Evolutionary conservation across 768 basidiomycete species (phyloP), one percentile per base, ranked within the genome.

Genomic region (Saitozyma podzolica): DNA sequence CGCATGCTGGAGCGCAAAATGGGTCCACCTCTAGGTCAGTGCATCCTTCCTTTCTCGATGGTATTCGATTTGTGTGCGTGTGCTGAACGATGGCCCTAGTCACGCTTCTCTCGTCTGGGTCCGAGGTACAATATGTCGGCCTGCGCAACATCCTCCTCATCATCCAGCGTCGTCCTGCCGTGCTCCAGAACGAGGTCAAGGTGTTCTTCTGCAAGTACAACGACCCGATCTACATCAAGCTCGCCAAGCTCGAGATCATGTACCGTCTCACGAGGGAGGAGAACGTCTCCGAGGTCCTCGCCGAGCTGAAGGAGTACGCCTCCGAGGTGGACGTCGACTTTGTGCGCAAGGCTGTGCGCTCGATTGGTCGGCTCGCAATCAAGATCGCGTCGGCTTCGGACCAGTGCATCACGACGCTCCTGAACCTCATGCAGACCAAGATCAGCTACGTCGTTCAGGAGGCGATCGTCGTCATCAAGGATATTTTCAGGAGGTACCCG

Each of bases 171-270:
- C 85, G 96, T 40, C 93, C 96, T 3, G 80, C 87, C 11, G 91
- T 99, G 40, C 83, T 99, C 48, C 90, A 90, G 80, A 96, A 96
- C 80, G 96, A 98, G 76, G 95, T 99, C 74, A 92, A 92, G 72
- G 94, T 97, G 13, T 98, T 99, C 82, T 99, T 99, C 82, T 97
- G 93, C 89, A 98, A 99, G 80, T 99, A 98, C 80, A 98, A 98
- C 78, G 96, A 98, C 73, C 96, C 96, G 2, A 96, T 98, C 69
- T 99, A 98, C 78, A 92, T 98, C 78, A 98, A 99, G 78, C 84
- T 99, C 40, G 95, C 94, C 54, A 98, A 99, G 73, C 83, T 99
- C 56, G 96, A 98, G 80, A 97, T 98, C 74, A 98, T 99, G 91
- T 98, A 98, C 80, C 88, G 96, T 9, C 84, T 99, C 17, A 92